A percentile compares a stretch with the other conserved stretches of the same genome.
Conservation (phyloP, 2,329 filamentous ascomycete species). For the Pseudocercospora ulei region DNA sequence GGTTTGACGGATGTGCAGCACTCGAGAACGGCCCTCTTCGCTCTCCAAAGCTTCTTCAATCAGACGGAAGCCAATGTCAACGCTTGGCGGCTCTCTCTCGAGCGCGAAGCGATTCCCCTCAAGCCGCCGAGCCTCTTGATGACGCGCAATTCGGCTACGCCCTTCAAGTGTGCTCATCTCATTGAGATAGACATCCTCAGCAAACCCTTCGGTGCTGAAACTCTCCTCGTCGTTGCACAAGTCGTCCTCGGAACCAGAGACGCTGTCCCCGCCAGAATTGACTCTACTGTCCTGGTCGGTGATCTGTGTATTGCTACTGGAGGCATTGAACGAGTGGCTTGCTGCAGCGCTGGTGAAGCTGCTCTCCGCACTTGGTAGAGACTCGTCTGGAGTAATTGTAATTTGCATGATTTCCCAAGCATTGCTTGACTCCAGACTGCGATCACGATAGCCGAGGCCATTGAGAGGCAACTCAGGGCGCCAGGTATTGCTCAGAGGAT, state of each 20-base stretch:
- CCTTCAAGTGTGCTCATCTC: conserved; percentile 27
- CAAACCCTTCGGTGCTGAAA: conserved; percentile 25
- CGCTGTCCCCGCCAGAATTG: conserved; percentile 38
- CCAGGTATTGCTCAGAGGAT: conserved; percentile 31
- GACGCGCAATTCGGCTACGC: conserved; percentile 23
- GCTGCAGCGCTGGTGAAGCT: conserved; percentile 66
- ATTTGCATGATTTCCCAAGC: conserved; percentile 72
- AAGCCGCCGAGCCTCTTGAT: conserved; percentile 32
- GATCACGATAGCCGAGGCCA: conserved; percentile 72
- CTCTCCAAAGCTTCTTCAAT: conserved; percentile 30
- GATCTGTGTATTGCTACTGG: conserved; percentile 31
- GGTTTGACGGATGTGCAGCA: conserved; percentile 19
- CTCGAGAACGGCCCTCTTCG: conserved; percentile 25
- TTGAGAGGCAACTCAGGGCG: conserved; percentile 43
- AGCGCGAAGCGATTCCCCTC: conserved; percentile 27
- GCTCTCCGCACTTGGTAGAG: conserved; percentile 67
- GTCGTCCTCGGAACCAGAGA: conserved; percentile 44
- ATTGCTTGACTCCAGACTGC: conserved; percentile 60
- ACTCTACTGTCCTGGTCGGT: conserved; percentile 27
- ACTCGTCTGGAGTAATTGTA: conserved; percentile 71
- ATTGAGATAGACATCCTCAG: conserved; percentile 27
- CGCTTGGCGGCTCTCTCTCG: conserved; percentile 19
- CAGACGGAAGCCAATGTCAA: conserved; percentile 31
- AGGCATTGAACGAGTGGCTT: conserved; percentile 42
- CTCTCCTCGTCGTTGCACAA: conserved; percentile 28